Evolutionary conservation across 768 basidiomycete genomes (phyloP).

Genomic region (Pholiota conissans): DNA sequence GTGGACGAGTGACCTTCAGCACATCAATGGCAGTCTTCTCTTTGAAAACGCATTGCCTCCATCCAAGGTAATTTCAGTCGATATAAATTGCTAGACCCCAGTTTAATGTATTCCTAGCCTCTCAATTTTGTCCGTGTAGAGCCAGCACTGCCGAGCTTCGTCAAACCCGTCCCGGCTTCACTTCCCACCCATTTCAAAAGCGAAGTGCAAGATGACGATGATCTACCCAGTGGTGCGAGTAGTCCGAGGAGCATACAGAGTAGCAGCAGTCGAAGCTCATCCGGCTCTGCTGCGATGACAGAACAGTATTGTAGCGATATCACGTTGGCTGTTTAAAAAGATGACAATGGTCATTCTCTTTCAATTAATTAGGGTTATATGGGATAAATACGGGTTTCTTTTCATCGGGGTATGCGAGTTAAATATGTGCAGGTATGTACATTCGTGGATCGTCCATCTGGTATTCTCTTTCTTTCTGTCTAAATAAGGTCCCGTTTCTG

Average conservation of each 20-base stretch:
- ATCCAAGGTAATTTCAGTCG: background rate
- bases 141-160: background rate
- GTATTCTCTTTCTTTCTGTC: no score
- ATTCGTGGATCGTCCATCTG: no score
- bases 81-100: no score
- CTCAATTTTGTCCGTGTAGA: background rate
- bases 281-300: background rate
- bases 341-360: no score
- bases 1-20: constrained; percentile 1
- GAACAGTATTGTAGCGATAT: background rate
- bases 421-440: no score
- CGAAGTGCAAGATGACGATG: background rate
- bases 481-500: no score
- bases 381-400: no score
- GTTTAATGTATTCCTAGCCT: background rate
- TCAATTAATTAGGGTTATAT: no score
- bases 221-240: no score
- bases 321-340: background rate
- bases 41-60: background rate
- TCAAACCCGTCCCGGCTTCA: background rate
- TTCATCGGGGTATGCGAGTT: no score
- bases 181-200: background rate
- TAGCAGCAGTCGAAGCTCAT: background rate
- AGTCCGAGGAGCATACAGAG: no score
- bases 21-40: constrained; percentile 2